A percentile compares a stretch with the other conserved stretches of the same genome.
Conservation (phyloP, 2,329 filamentous ascomycete species). For the Fusarium succisae region DNA sequence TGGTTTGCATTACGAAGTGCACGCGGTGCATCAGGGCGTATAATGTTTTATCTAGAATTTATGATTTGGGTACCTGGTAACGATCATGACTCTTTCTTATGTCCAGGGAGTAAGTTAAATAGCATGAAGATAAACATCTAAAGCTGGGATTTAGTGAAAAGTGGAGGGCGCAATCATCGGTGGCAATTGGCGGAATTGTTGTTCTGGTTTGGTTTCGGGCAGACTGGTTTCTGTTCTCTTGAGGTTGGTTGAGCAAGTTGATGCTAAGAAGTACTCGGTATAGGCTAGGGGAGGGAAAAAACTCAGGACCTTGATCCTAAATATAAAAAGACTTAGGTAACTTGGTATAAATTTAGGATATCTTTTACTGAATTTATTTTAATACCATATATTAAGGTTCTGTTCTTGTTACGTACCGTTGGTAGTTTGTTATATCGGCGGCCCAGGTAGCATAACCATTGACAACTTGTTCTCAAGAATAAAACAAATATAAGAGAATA, state of each 20-base stretch:
- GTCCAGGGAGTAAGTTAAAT: conserved; percentile 9
- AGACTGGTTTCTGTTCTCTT: conserved; percentile 30
- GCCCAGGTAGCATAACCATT: conserved; percentile 14
- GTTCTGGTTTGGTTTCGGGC: conserved; percentile 9
- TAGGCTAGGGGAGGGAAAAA: background rate
- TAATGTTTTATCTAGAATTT: conserved; percentile 13
- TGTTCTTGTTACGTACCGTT: too few species aligned
- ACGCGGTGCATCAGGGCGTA: conserved; percentile 29
- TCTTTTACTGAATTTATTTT: background rate
- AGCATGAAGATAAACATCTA: conserved; percentile 32
- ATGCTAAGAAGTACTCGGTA: background rate
- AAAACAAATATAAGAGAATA: background rate
- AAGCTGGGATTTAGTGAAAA: conserved; percentile 27
- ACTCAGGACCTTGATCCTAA: background rate
- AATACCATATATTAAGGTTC: background rate
- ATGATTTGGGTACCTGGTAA: conserved; percentile 17
- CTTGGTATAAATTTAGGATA: background rate
- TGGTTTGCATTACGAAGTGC: conserved; percentile 1
- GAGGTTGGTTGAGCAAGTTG: conserved; percentile 1
- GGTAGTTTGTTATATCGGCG: background rate
- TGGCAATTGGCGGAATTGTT: conserved; percentile 20
- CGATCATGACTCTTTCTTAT: conserved; percentile 33
- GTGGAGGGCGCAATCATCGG: conserved; percentile 7
- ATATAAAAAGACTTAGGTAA: background rate
- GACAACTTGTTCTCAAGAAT: background rate